phyloP scores from a whole-genome alignment of 2,329 filamentous ascomycete genomes.

The Colletotrichum falcatum region DNA sequence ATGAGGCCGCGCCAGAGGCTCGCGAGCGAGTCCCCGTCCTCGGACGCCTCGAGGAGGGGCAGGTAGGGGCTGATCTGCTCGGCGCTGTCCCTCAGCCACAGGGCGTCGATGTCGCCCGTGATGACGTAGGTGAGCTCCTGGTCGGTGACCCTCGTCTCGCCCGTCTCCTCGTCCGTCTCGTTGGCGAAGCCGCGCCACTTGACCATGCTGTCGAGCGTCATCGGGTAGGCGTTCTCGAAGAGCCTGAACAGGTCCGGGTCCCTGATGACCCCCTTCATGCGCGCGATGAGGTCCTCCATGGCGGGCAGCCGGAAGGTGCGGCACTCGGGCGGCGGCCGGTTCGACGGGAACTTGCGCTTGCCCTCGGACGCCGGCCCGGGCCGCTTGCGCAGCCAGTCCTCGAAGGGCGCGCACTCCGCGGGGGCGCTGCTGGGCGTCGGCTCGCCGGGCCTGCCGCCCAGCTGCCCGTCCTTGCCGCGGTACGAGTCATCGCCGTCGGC shows the following conservation, averaged over 20 bases:
- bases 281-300: constrained; percentile 78
- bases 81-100: constrained; percentile 88
- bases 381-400: constrained; percentile 33
- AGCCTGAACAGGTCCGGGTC: constrained; percentile 78
- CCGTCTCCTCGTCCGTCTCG: constrained; percentile 43
- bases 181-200: constrained; percentile 77
- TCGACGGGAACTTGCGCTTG: constrained; percentile 79
- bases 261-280: constrained; percentile 54
- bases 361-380: constrained; percentile 67
- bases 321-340: constrained; percentile 80
- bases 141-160: constrained; percentile 51
- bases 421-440: constrained; percentile 12
- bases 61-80: constrained; percentile 80
- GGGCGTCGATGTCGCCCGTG: constrained; percentile 86
- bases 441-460: constrained; percentile 3
- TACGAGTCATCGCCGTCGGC: constrained; percentile 34
- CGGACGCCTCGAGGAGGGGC: constrained; percentile 67
- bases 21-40: constrained; percentile 69
- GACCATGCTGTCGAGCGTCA: constrained; percentile 85
- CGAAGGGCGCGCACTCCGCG: constrained; percentile 13
- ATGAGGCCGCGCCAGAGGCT: constrained; percentile 77
- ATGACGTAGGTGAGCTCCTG: constrained; percentile 82
- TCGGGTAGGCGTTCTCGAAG: constrained; percentile 87
- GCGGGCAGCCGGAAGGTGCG: constrained; percentile 83
- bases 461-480: constrained; percentile 35